Base-by-base conservation (phyloP, 164 flowering plant genomes). In the Tinospora cordifolia region DNA sequence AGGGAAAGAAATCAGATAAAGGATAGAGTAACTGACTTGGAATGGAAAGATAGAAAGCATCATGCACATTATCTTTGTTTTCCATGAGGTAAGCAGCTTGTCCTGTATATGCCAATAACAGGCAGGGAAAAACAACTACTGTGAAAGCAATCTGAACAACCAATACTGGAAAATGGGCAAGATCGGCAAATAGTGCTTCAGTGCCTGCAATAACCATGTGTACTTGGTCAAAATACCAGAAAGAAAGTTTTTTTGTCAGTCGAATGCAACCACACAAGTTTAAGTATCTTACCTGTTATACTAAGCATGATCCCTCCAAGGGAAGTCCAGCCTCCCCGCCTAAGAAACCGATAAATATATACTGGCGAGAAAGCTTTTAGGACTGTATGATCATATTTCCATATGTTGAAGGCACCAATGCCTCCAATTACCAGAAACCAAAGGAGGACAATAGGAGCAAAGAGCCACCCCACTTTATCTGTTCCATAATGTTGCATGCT, bases 401-500 rank as follows among this genome's bases (percentile, higher is more conserved):
- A 92, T 64, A 92, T 85, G 79, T 94, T 94, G 84, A 79, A 84
- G 51, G 88, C 83, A 70, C 99, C 99, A 72, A 92, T 88, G 17
- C 89, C 88, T 70, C 99, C 99, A 79, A 92, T 90, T 26, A 88
- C 70, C 38, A 94, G 87, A 81, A 94, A 92, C 98, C 99, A 94
- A 69, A 94, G 81, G 66, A 94, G 84, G 46, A 94, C 97, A 69
- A 94, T 70, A 10, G 99, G 99, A 63, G 99, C 99, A 81, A 92
- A 92, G 38, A 92, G 89, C 98, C 98, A 92, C 38, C 97, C 90
- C 75, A 94, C 97, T 81, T 66, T 90, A 68, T 92, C 96, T 11
- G 99, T 90, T 11, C 99, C 99, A 70, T 89, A 90, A 74, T 88
- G 99, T 76, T 94, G 98, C 94, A 94, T 75, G 85, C 98, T 92